phyloP scores from a whole-genome alignment of 331 rosid genomes.

The Cydonia oblonga region DNA sequence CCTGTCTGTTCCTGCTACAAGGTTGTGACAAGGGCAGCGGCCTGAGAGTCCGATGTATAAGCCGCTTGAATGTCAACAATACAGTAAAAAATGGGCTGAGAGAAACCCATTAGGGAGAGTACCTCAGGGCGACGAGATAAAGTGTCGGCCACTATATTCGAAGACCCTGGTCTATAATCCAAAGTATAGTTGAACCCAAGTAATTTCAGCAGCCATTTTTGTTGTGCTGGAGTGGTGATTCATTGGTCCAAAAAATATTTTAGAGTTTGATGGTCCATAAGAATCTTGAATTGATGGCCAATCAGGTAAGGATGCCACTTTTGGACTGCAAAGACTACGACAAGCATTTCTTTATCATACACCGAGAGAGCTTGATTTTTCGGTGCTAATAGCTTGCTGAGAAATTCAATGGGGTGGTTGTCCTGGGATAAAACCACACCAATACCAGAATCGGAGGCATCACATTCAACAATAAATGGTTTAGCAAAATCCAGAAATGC shows the following conservation, averaged over 20 bases:
- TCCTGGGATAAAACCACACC: neutral
- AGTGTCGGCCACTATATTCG: neutral
- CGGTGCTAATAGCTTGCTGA: neutral
- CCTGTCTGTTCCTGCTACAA: too few relatives aligned
- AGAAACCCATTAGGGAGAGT: neutral
- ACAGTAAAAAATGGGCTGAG: neutral
- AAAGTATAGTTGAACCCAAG: neutral
- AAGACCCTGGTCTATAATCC: neutral
- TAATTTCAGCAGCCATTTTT: neutral
- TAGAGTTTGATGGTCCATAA: neutral
- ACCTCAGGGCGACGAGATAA: rapidly evolving
- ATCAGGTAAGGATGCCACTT: neutral
- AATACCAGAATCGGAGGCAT: neutral
- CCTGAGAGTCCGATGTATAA: neutral
- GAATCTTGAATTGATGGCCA: neutral
- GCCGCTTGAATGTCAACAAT: neutral
- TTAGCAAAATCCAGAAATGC: neutral
- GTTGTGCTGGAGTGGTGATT: neutral
- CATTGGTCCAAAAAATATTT: neutral
- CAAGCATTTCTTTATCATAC: neutral
- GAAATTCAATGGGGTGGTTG: neutral
- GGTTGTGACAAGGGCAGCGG: too few relatives aligned
- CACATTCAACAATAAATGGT: neutral
- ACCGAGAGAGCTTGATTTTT: neutral
- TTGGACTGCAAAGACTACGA: neutral